Percentiles rank a stretch among this genome's conserved stretches.
Evolutionary conservation across 1,284 basidiomycete species (phyloP).

Genomic region (Fistulina hepatica): DNA sequence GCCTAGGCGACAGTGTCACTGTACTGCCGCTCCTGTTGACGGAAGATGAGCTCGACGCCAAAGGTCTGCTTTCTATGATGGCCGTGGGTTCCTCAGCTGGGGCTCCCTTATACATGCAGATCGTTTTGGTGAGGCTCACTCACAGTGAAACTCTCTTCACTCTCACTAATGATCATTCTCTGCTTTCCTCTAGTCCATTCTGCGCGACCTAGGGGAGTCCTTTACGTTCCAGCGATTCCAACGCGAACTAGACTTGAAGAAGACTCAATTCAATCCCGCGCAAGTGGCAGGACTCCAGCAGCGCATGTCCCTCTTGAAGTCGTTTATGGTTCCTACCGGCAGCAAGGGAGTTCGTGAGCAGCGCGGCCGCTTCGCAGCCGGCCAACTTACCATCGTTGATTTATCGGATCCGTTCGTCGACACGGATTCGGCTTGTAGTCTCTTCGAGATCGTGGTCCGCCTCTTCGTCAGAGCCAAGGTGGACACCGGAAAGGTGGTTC

Average conservation of each 20-base stretch:
- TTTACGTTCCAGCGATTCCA: conserved; percentile 36
- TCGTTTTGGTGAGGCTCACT: conserved; percentile 37
- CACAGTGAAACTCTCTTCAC: not conserved
- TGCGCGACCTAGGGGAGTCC: conserved; percentile 29
- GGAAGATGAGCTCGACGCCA: conserved; percentile 54
- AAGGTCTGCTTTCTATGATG: conserved; percentile 60
- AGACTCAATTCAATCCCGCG: conserved; percentile 39
- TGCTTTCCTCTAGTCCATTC: conserved; percentile 21
- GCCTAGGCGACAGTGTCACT: conserved; percentile 35
- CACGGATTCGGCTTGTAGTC: conserved; percentile 47
- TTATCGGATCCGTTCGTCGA: conserved; percentile 67
- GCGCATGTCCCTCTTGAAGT: conserved; percentile 41
- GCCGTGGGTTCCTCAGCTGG: conserved; percentile 45
- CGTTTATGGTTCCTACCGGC: conserved; percentile 38
- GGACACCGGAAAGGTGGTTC: conserved; percentile 54
- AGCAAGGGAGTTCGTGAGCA: conserved; percentile 10
- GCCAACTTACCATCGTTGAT: conserved; percentile 53
- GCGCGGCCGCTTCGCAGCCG: conserved; percentile 33
- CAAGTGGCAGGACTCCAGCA: conserved; percentile 47
- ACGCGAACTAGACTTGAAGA: conserved; percentile 32
- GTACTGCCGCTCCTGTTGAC: conserved; percentile 48
- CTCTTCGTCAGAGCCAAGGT: conserved; percentile 55
- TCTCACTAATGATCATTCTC: conserved; percentile 1
- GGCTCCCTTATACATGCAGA: conserved; percentile 57
- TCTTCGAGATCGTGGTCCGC: conserved; percentile 60